phyloP scores from a whole-genome alignment of 441 rosid species.

The Mallotus repandus region DNA sequence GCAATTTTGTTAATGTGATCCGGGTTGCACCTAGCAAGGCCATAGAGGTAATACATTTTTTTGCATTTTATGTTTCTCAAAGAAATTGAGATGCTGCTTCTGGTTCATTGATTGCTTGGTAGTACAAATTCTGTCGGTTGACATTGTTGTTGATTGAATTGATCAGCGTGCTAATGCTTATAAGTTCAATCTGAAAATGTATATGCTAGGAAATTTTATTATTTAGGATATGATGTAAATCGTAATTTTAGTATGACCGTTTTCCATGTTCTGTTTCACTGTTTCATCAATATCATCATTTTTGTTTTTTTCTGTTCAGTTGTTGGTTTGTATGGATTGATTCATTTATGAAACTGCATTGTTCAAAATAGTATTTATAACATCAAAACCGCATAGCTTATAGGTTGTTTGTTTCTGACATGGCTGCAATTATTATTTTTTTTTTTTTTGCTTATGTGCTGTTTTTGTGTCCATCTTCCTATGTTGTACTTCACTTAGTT shows the following conservation, averaged over 20 bases:
- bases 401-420: constrained; percentile 13
- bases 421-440: not conserved
- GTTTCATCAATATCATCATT: constrained; percentile 19
- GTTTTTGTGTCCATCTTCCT: not conserved
- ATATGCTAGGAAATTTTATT: not conserved
- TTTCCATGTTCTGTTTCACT: constrained; percentile 13
- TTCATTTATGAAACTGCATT: not conserved
- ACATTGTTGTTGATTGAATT: constrained; percentile 1
- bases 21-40: constrained; percentile 97
- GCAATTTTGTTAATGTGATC: constrained; percentile 88
- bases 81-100: not conserved
- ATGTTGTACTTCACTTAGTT: too few species aligned
- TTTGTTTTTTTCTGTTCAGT: constrained; percentile 10
- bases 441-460: too few species aligned
- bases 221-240: not conserved
- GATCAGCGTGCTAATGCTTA: not conserved
- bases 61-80: not conserved
- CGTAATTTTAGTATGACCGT: not conserved
- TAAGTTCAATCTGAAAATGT: not conserved
- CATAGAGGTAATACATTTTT: constrained; percentile 61
- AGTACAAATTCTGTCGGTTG: not conserved
- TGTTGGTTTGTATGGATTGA: not conserved
- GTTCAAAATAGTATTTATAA: too few species aligned
- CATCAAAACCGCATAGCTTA: too few species aligned
- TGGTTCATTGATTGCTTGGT: constrained; percentile 8